Evolutionary conservation across 192 early-diverging fungal genomes (phyloP).

Genomic region (Podila minutissima): DNA sequence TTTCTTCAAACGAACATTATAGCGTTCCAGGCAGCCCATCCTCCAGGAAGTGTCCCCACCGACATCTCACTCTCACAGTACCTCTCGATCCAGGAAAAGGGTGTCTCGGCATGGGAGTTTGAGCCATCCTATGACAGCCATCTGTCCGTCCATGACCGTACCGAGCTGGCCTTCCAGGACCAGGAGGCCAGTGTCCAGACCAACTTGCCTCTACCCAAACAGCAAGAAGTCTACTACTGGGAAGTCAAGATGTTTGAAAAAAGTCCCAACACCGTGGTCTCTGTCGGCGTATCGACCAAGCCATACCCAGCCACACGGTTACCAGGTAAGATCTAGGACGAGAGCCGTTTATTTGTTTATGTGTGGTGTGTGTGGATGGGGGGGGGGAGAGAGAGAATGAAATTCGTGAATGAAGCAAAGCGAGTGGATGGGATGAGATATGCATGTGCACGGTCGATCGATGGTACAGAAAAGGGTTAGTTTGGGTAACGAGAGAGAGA

Average conservation of each 20-base stretch:
- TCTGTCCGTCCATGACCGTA: conserved; percentile 67
- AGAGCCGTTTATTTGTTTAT: not conserved
- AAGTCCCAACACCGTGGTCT: conserved; percentile 70
- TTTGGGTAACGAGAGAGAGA: too few relatives aligned
- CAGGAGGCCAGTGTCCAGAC: conserved; percentile 81
- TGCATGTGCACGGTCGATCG: not conserved
- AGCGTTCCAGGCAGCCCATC: conserved; percentile 80
- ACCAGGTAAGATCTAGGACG: conserved; percentile 49
- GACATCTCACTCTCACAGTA: conserved; percentile 80
- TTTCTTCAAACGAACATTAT: not conserved
- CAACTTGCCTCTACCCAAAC: conserved; percentile 82
- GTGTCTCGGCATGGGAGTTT: conserved; percentile 89
- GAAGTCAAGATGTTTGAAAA: conserved; percentile 86
- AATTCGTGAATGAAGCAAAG: too few relatives aligned
- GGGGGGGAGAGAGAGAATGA: too few relatives aligned
- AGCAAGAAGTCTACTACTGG: conserved; percentile 89
- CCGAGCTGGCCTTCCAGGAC: conserved; percentile 79
- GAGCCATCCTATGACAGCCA: conserved; percentile 70
- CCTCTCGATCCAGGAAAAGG: conserved; percentile 81
- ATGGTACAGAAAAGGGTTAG: too few relatives aligned
- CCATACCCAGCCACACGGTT: conserved; percentile 80
- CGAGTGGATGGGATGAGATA: not conserved
- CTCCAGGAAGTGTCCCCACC: conserved; percentile 79
- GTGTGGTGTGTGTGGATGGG: too few relatives aligned
- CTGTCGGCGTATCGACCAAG: conserved; percentile 78